Base-by-base conservation (phyloP, 2,329 filamentous ascomycete species). In the Hypoxylon sp. region DNA sequence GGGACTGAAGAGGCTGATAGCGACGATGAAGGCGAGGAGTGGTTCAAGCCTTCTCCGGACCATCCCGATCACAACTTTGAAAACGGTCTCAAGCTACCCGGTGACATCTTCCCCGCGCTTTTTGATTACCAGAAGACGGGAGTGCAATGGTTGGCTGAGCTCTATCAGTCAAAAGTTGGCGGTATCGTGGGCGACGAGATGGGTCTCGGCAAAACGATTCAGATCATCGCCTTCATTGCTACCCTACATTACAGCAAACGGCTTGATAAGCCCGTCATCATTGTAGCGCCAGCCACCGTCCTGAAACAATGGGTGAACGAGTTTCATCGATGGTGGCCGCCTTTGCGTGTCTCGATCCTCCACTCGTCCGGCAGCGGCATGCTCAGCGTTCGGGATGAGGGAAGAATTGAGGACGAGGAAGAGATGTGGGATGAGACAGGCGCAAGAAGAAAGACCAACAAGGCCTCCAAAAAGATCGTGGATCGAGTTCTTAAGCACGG, bases 291-390 rank as follows among this genome's bases (percentile, higher is more conserved):
- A 1, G 94, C 94, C 3, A 99, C 95, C 0, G 89, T 99, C 20
- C 88, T 99, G 78, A 90, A 92, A 60, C 95, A 99, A 73, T 99
- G 95, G 95, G 95, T 97, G 10, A 96, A 96, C 63, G 95, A 99
- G 71, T 98, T 99, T 67, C 96, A 99, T 75, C 87, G 89, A 10
- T 99, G 96, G 96, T 99, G 96, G 96, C 95, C 95, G n/a, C 89
- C 95, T n/a, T 80, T 99, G 26, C 86, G 96, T 37, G 95, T 99
- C 4, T 96, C 93, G 0, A 98, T 99, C 60, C 74, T 99, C 45
- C 95, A 99, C 72, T 92, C 92, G 0, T 97, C 95, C 3, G 95
- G 95, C 2, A 98, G 92, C 72, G 96, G 95, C 15, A 98, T 99
- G 94, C 79, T 97, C 49, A 92, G 96, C 64, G 80, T 96, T 20